Evolutionary conservation across 75 land plant species (phyloP).

Genomic region (Selaginella moellendorffii): DNA sequence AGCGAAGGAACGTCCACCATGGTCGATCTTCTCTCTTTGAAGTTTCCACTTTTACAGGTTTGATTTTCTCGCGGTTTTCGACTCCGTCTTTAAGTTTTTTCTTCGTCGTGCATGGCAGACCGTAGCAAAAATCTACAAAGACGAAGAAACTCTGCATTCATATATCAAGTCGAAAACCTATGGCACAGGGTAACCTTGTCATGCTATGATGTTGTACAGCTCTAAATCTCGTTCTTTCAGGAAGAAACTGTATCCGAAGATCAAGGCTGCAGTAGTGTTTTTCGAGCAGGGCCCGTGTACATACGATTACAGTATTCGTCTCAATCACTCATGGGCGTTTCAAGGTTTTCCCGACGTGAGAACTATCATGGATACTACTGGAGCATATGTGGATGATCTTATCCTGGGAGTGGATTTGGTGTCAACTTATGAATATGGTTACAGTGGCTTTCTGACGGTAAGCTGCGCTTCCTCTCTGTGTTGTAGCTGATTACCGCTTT

Average conservation of each 20-base stretch:
- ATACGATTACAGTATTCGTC: slow-evolving; percentile 65
- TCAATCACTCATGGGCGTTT: slow-evolving; percentile 77
- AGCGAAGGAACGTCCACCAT: slow-evolving; percentile 41
- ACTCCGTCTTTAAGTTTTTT: too few species aligned
- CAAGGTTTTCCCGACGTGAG: slow-evolving; percentile 68
- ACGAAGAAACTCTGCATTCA: slow-evolving; percentile 44
- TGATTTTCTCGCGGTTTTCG: background rate
- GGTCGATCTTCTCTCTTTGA: slow-evolving; percentile 37
- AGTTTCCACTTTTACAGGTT: slow-evolving; percentile 54
- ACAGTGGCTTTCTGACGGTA: slow-evolving; percentile 79
- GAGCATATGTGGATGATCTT: slow-evolving; percentile 57
- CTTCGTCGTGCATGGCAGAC: too few species aligned
- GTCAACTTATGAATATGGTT: slow-evolving; percentile 55
- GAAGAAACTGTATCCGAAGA: slow-evolving; percentile 43
- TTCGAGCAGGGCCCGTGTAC: slow-evolving; percentile 56
- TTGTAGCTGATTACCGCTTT: background rate
- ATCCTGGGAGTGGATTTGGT: slow-evolving; percentile 33
- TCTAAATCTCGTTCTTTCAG: too few species aligned
- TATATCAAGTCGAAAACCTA: slow-evolving; percentile 48
- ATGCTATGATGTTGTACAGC: background rate
- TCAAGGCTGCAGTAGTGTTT: slow-evolving; percentile 67
- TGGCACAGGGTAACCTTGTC: slow-evolving; percentile 16
- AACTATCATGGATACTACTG: slow-evolving; percentile 62
- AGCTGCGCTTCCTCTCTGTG: slow-evolving; percentile 3
- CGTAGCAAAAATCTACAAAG: slow-evolving; percentile 40